Conservation (phyloP, 495 filamentous ascomycete genomes). For the Penicillium pulvis region DNA sequence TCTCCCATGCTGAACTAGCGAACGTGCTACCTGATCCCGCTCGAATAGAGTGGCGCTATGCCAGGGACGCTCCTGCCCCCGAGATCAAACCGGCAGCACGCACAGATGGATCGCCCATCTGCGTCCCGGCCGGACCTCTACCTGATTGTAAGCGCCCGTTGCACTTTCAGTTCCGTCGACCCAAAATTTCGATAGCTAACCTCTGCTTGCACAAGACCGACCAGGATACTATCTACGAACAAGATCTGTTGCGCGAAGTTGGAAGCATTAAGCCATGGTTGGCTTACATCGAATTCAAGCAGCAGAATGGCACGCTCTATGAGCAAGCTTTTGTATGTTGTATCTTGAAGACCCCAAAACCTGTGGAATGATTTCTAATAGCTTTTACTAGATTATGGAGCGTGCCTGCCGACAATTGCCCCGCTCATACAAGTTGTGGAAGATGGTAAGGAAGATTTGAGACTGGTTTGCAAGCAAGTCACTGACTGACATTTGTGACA, state of each 20-base stretch:
- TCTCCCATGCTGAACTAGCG: conserved; percentile 32
- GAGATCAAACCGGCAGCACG: conserved; percentile 55
- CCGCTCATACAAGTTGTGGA: conserved; percentile 98
- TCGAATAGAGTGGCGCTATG: conserved; percentile 54
- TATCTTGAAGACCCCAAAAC: neutral
- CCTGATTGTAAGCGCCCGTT: conserved; percentile 66
- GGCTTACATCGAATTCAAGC: conserved; percentile 89
- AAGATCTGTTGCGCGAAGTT: conserved; percentile 86
- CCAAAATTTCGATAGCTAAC: conserved; percentile 12
- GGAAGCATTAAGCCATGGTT: conserved; percentile 94
- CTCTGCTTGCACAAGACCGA: conserved; percentile 56
- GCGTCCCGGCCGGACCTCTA: conserved; percentile 64
- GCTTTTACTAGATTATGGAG: conserved; percentile 62
- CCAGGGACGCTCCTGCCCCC: conserved; percentile 63
- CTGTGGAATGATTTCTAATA: conserved; percentile 10
- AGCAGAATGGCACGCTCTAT: conserved; percentile 79
- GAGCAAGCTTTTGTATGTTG: conserved; percentile 84
- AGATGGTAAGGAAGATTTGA: conserved; percentile 63
- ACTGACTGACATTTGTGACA: conserved; percentile 32
- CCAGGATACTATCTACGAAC: conserved; percentile 92
- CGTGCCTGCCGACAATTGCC: conserved; percentile 87
- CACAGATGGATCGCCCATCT: conserved; percentile 49
- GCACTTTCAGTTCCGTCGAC: neutral
- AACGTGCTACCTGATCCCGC: conserved; percentile 43
- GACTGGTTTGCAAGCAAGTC: neutral